Base-by-base conservation (phyloP, 257 asterid species). In the Pogostemon cablin region DNA sequence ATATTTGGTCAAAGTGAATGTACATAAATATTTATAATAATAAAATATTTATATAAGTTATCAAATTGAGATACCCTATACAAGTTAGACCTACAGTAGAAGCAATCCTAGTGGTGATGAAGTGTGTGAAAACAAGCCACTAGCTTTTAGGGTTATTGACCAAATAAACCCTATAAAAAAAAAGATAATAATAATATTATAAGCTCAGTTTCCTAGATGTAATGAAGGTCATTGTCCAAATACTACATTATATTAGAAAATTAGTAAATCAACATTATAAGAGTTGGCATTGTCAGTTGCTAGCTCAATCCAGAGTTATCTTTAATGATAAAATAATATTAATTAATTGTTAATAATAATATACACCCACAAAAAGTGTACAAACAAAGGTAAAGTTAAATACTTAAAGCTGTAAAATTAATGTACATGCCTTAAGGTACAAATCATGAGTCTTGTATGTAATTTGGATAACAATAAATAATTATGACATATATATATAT, bases 131-230 rank as follows among this genome's bases (percentile, higher is more conserved):
- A 75, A 81, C 71, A 77, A 76, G 72, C 62, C 52, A 54, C 46
- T 25, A 72, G 72, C 32, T 61, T 53, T 39, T 79, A 78, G 79
- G 78, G 44, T 47, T 75, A 81, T 90, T 90, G 95, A 90, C 92
- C 91, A 83, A 79, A 82, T 72, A 68, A 78, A 74, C 52, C 65
- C 73, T 58, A 73, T 44, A 63, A 75, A 62, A 50, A 9, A 11
- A 69, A 67, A 72, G 59, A 68, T 9, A 15, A 52, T 3, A n/a
- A 64, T 68, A 73, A 0, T 15, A 75, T 77, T 39, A 67, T 69
- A 64, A 78, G 79, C 87, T 73, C 95, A 72, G 49, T 64, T 75
- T 57, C 86, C 90, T 69, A 89, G 81, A 79, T 71, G 81, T 77
- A 75, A 77, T 77, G 63, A 62, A 77, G 71, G 87, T 73, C 73